Conservation (phyloP, 1,284 basidiomycete genomes). For the Trametes sp. region DNA sequence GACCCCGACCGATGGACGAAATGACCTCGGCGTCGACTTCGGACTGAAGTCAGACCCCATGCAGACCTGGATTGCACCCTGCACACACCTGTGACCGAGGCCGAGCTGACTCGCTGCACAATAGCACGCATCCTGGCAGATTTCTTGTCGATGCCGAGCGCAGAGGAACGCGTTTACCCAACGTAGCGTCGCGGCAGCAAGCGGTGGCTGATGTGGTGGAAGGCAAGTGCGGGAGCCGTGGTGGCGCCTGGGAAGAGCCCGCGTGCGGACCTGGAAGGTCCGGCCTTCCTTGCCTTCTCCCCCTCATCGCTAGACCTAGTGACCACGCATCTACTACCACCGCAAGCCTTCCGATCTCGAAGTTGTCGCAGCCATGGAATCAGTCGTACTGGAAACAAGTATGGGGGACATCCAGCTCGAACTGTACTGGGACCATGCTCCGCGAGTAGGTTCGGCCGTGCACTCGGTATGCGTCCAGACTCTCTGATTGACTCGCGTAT, state of each 20-base stretch:
- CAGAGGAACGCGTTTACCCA: not conserved
- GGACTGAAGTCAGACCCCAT: not conserved
- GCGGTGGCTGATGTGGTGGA: slow-evolving; percentile 11
- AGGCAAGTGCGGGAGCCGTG: slow-evolving; percentile 12
- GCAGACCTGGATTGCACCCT: not conserved
- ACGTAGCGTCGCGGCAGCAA: not conserved
- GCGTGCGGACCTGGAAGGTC: slow-evolving; percentile 6
- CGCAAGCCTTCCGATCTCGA: slow-evolving; percentile 11
- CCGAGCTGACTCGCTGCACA: slow-evolving; percentile 77
- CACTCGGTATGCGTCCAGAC: slow-evolving; percentile 4
- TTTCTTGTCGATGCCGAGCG: not conserved
- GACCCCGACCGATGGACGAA: slow-evolving; percentile 81
- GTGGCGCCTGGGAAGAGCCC: slow-evolving; percentile 21
- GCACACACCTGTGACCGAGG: slow-evolving; percentile 72
- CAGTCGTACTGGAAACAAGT: slow-evolving; percentile 85
- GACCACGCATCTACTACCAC: slow-evolving; percentile 26
- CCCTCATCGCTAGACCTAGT: slow-evolving; percentile 27
- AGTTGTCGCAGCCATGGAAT: slow-evolving; percentile 47
- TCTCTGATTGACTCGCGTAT: slow-evolving; percentile 22
- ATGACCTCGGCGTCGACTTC: slow-evolving; percentile 76
- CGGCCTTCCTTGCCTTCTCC: slow-evolving; percentile 19
- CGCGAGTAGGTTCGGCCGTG: slow-evolving; percentile 62
- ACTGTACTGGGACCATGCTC: slow-evolving; percentile 91
- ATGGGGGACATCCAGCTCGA: slow-evolving; percentile 90
- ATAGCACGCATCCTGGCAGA: slow-evolving; percentile 72